Percentiles rank a stretch among this genome's conserved stretches.
Evolutionary conservation across 176 grass and related monocot genomes (phyloP).

Genomic region (Paspalum notatum): DNA sequence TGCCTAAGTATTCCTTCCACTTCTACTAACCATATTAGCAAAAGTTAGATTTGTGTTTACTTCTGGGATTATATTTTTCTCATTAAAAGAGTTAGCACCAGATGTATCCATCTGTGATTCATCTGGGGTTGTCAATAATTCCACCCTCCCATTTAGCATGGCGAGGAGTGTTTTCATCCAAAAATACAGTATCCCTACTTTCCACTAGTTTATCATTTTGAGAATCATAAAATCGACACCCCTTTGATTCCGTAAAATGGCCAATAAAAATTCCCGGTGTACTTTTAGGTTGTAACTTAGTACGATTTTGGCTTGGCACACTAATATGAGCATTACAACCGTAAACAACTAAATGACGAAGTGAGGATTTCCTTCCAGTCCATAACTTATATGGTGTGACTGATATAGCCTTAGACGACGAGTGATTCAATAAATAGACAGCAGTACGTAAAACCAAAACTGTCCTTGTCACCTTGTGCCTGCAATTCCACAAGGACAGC

Average conservation of each 20-base stretch:
- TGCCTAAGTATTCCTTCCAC: background rate
- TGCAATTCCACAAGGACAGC: too few relatives aligned
- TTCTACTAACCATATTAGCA: background rate
- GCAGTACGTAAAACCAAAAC: background rate
- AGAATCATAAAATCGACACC: background rate
- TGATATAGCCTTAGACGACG: background rate
- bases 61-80: background rate
- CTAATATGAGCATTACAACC: slow-evolving; percentile 7
- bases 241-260: background rate
- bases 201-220: slow-evolving; percentile 2
- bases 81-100: background rate
- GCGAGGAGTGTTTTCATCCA: too few relatives aligned
- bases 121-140: slow-evolving; percentile 29
- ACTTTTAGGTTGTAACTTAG: slow-evolving; percentile 19
- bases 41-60: background rate
- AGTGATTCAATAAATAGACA: slow-evolving; percentile 24
- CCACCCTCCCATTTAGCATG: background rate
- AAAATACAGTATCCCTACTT: background rate
- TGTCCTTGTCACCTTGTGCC: too few relatives aligned
- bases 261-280: slow-evolving; percentile 8
- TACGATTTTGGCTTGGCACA: background rate
- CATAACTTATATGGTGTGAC: slow-evolving; percentile 1
- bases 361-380: background rate
- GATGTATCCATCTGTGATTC: too few relatives aligned
- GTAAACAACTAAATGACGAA: slow-evolving; percentile 5